Evolutionary conservation across 2,329 filamentous ascomycete genomes (phyloP).

Genomic region (Venturia nashicola): DNA sequence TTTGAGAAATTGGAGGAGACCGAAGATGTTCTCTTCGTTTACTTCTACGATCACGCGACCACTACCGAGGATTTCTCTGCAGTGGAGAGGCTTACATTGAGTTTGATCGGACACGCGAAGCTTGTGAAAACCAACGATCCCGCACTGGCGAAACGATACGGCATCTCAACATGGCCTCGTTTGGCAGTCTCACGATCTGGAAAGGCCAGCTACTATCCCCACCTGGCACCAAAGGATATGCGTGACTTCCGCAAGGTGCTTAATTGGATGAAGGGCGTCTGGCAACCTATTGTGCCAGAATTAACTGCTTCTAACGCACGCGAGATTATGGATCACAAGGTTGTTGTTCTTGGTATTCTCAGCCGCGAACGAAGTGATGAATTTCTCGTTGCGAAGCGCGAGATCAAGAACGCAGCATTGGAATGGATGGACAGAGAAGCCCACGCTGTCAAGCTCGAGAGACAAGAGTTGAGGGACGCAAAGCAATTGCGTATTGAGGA

Average conservation of each 20-base stretch:
- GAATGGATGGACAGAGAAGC: conserved; percentile 99
- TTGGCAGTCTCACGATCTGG: conserved; percentile 82
- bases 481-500: conserved; percentile 96
- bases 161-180: conserved; percentile 94
- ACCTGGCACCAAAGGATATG: conserved; percentile 82
- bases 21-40: conserved; percentile 91
- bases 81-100: conserved; percentile 74
- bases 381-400: conserved; percentile 65
- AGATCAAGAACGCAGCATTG: conserved; percentile 88
- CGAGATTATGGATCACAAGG: conserved; percentile 81
- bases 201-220: conserved; percentile 79
- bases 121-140: conserved; percentile 83
- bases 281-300: conserved; percentile 92
- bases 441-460: conserved; percentile 79
- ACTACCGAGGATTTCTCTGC: conserved; percentile 85
- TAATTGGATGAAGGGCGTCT: conserved; percentile 90
- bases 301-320: conserved; percentile 81
- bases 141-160: conserved; percentile 67
- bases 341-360: conserved; percentile 86
- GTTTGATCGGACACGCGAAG: conserved; percentile 80
- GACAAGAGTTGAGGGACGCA: conserved; percentile 83
- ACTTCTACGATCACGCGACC: conserved; percentile 95
- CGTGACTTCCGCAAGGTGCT: conserved; percentile 71
- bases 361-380: conserved; percentile 68
- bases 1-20: conserved; percentile 81